Conservation (phyloP, 805 yeast species). For the Saturnispora quitensis region DNA sequence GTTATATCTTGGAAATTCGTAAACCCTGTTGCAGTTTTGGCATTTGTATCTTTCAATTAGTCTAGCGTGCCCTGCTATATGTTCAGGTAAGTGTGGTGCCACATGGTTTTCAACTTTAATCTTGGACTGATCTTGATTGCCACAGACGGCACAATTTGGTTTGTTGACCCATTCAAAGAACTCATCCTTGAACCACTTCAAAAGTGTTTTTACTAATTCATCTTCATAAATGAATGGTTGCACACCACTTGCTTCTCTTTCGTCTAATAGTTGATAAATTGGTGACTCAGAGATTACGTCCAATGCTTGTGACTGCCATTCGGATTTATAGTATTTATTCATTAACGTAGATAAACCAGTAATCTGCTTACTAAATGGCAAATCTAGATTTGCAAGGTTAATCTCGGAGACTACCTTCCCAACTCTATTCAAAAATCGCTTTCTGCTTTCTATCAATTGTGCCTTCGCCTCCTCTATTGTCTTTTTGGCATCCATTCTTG, state of each 20-base stretch:
- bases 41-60: conserved; percentile 61
- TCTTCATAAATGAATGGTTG: conserved; percentile 40
- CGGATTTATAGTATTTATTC: conserved; percentile 1
- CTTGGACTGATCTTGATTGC: conserved; percentile 30
- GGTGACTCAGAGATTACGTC: conserved; percentile 54
- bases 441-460: background rate
- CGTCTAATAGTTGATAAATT: conserved; percentile 43
- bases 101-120: conserved; percentile 31
- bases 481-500: background rate
- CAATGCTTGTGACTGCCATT: conserved; percentile 44
- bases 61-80: conserved; percentile 40
- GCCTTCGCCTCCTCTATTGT: background rate
- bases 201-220: conserved; percentile 44
- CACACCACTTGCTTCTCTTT: conserved; percentile 13
- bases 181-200: conserved; percentile 64
- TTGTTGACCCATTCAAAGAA: conserved; percentile 80
- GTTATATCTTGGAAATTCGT: conserved; percentile 72
- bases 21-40: conserved; percentile 33
- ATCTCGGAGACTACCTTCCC: background rate
- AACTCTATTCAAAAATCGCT: background rate
- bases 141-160: conserved; percentile 53
- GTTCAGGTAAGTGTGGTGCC: conserved; percentile 32
- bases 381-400: background rate
- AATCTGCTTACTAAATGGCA: conserved; percentile 2
- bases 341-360: background rate